A percentile compares a stretch with the other conserved stretches of the same genome.
These are phyloP conservation scores for Diaporthe helianthi DNA, from an alignment of 2,329 filamentous ascomycete genomes.

Conservation along the genomic window DNA sequence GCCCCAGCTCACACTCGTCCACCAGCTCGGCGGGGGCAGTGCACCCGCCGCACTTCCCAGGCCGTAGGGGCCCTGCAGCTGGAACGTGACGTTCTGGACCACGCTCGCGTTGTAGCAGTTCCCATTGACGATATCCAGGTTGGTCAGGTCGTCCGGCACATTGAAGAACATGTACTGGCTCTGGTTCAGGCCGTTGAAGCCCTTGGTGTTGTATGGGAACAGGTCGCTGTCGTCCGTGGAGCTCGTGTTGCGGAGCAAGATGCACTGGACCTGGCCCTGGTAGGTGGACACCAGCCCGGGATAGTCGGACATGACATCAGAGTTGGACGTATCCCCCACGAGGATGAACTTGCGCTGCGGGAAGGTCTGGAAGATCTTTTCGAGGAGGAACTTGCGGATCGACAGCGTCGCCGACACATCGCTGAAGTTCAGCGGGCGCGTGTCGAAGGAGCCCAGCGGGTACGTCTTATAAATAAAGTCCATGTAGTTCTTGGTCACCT, in stretches of 20 bases:
- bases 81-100: slow-evolving; percentile 75
- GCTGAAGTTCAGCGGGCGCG: slow-evolving; percentile 80
- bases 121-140: slow-evolving; percentile 71
- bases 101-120: slow-evolving; percentile 72
- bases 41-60: slow-evolving; percentile 44
- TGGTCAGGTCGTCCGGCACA: slow-evolving; percentile 71
- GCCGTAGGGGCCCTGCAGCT: slow-evolving; percentile 65
- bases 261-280: slow-evolving; percentile 77
- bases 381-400: slow-evolving; percentile 73
- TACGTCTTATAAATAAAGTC: slow-evolving; percentile 81
- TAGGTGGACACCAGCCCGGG: slow-evolving; percentile 68
- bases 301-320: slow-evolving; percentile 75
- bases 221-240: slow-evolving; percentile 68
- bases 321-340: slow-evolving; percentile 78
- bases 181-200: slow-evolving; percentile 72
- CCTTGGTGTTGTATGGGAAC: slow-evolving; percentile 78
- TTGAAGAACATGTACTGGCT: slow-evolving; percentile 81
- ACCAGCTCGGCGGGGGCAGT: slow-evolving; percentile 36
- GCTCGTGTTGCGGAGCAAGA: slow-evolving; percentile 70
- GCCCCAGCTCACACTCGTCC: slow-evolving; percentile 32
- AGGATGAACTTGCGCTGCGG: slow-evolving; percentile 78
- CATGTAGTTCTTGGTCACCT: slow-evolving; percentile 80
- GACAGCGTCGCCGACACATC: slow-evolving; percentile 74
- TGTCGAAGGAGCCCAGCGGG: slow-evolving; percentile 79
- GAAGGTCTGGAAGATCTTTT: slow-evolving; percentile 77